These are phyloP conservation scores for Lasiosphaeris hirsuta DNA, from an alignment of 495 filamentous ascomycete genomes.

Conservation along the genomic window DNA sequence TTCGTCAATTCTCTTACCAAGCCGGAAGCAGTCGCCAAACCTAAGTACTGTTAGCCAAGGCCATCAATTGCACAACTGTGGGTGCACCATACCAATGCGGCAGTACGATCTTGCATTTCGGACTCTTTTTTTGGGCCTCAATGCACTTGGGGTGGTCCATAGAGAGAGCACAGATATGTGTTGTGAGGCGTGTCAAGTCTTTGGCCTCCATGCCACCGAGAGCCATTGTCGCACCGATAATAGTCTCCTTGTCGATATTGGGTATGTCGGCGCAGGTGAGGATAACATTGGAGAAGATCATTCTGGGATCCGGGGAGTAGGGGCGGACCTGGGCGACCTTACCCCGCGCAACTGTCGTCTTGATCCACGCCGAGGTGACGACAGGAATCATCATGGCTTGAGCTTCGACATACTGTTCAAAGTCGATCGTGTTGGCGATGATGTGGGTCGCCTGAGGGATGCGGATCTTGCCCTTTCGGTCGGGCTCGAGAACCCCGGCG, in stretches of 20 bases:
- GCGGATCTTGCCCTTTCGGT: constrained; percentile 45
- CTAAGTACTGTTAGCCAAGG: constrained; percentile 42
- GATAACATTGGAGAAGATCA: constrained; percentile 82
- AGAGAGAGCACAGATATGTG: constrained; percentile 84
- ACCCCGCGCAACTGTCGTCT: constrained; percentile 59
- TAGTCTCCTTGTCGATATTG: constrained; percentile 84
- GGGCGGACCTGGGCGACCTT: constrained; percentile 75
- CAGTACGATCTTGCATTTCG: constrained; percentile 78
- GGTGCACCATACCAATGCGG: constrained; percentile 75
- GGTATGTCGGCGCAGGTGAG: constrained; percentile 78
- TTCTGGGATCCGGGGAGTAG: constrained; percentile 83
- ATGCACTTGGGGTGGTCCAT: constrained; percentile 69
- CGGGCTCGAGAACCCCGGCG: constrained; percentile 48
- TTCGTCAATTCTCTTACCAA: constrained; percentile 85
- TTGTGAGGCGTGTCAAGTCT: constrained; percentile 66
- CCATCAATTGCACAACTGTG: neutral
- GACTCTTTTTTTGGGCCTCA: constrained; percentile 56
- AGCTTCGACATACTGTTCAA: constrained; percentile 72
- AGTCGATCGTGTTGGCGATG: constrained; percentile 80
- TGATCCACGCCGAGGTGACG: constrained; percentile 79
- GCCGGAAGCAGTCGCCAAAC: constrained; percentile 95
- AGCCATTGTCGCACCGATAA: constrained; percentile 83
- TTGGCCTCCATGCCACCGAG: constrained; percentile 80
- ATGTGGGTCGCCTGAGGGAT: constrained; percentile 71
- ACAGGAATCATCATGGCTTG: constrained; percentile 74